Conservation (phyloP, 345 rosid genomes). For the Sonneratia caseolaris region DNA sequence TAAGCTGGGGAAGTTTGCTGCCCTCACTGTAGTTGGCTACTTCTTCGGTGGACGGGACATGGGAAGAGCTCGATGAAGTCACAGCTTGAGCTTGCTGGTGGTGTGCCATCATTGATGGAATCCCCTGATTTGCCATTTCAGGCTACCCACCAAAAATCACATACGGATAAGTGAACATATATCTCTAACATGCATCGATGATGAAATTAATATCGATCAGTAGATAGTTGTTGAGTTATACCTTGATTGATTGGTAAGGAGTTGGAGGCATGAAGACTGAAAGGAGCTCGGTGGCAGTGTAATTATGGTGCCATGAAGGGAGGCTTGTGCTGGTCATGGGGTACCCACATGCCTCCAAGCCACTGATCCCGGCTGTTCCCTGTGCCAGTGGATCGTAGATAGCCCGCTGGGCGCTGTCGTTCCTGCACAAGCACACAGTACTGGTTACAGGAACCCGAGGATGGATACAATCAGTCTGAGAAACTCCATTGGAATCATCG, state of each 20-base stretch:
- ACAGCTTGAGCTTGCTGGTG: conserved; percentile 5
- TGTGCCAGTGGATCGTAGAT: conserved; percentile 1
- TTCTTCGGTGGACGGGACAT: background rate
- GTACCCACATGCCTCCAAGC: conserved; percentile 4
- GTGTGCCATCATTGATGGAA: background rate
- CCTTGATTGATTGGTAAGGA: conserved; percentile 1
- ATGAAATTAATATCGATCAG: no score
- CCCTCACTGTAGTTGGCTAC: conserved; percentile 7
- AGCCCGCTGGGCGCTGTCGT: background rate
- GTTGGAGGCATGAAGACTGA: conserved; percentile 4
- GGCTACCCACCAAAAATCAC: background rate
- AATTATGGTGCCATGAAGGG: conserved; percentile 3
- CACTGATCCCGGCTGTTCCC: background rate
- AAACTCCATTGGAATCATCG: background rate
- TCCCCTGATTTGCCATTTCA: conserved; percentile 3
- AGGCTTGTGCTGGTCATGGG: conserved; percentile 1
- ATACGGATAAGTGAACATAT: background rate
- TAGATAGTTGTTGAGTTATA: background rate
- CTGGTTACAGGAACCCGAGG: no score
- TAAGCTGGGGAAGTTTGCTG: conserved; percentile 2
- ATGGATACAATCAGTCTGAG: no score
- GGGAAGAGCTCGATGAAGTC: conserved; percentile 7
- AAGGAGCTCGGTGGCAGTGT: conserved; percentile 1
- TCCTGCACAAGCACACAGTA: background rate
- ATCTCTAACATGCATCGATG: background rate